Conservation (phyloP, 305 asterid genomes). For the Lippia alba region DNA sequence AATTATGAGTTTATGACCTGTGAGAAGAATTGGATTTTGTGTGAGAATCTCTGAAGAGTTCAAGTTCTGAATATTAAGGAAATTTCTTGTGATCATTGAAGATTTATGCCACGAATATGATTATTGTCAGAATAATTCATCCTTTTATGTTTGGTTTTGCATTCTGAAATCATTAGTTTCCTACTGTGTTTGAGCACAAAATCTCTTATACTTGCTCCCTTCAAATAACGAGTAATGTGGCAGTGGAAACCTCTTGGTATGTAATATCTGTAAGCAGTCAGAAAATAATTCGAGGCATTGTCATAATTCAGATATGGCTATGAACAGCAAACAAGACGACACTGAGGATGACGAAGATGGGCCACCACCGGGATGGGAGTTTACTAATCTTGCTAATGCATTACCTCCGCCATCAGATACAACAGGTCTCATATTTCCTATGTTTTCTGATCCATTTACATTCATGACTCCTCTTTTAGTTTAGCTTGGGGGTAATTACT, state of each 20-base stretch:
- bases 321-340: slow-evolving; percentile 45
- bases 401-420: slow-evolving; percentile 40
- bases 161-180: no score
- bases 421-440: slow-evolving; percentile 40
- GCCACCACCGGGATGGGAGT: slow-evolving; percentile 82
- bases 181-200: not conserved
- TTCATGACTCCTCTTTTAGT: slow-evolving; percentile 20
- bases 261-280: not conserved
- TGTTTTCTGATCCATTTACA: slow-evolving; percentile 22
- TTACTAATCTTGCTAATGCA: slow-evolving; percentile 44
- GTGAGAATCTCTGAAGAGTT: not conserved
- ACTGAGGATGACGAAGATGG: slow-evolving; percentile 61
- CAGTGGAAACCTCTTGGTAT: slow-evolving; percentile 1
- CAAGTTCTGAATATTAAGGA: not conserved
- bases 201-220: slow-evolving; percentile 1
- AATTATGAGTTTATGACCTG: not conserved
- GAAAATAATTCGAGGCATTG: slow-evolving; percentile 33
- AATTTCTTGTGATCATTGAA: not conserved
- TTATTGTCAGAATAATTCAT: no score
- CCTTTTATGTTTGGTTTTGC: no score
- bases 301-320: slow-evolving; percentile 53
- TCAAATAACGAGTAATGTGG: not conserved
- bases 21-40: not conserved
- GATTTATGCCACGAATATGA: not conserved
- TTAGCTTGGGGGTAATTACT: no score